Conservation (phyloP, 2,329 filamentous ascomycete genomes). For the Immersiporthe knoxdaviesiana region DNA sequence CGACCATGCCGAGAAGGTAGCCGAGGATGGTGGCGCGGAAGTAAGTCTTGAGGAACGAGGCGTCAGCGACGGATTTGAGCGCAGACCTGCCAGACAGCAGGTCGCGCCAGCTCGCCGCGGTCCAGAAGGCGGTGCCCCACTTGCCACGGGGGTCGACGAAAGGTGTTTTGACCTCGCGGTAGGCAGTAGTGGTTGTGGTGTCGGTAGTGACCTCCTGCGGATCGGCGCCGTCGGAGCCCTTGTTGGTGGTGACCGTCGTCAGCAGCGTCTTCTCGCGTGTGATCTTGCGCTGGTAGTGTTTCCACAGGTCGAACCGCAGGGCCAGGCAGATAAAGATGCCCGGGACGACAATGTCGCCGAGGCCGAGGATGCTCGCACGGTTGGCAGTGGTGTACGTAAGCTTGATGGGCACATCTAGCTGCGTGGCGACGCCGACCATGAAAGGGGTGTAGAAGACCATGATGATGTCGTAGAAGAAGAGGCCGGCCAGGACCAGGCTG, state of each 20-base stretch:
- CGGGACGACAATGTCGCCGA: conserved; percentile 93
- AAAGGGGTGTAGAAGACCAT: conserved; percentile 88
- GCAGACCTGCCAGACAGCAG: conserved; percentile 35
- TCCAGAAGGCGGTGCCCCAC: conserved; percentile 89
- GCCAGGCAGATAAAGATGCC: conserved; percentile 89
- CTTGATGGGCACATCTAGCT: conserved; percentile 90
- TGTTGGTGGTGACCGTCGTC: conserved; percentile 33
- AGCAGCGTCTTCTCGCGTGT: conserved; percentile 48
- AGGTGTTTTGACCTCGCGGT: conserved; percentile 53
- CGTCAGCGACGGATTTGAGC: conserved; percentile 43
- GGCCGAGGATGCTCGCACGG: conserved; percentile 75
- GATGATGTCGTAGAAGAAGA: conserved; percentile 95
- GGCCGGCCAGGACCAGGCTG: conserved; percentile 72
- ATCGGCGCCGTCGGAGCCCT: conserved; percentile 33
- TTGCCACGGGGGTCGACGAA: conserved; percentile 67
- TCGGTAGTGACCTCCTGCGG: conserved; percentile 43
- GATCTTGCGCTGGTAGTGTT: conserved; percentile 75
- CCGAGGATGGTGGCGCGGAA: conserved; percentile 78
- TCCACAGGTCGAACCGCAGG: conserved; percentile 87
- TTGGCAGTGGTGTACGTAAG: conserved; percentile 73
- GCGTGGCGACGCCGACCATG: conserved; percentile 87
- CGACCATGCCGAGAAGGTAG: conserved; percentile 77
- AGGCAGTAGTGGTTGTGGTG: conserved; percentile 45
- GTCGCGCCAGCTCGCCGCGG: conserved; percentile 42
- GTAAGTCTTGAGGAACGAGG: conserved; percentile 78